Conservation (phyloP, 225 moss, liverwort and hornwort species). For the Straminergon stramineum region DNA sequence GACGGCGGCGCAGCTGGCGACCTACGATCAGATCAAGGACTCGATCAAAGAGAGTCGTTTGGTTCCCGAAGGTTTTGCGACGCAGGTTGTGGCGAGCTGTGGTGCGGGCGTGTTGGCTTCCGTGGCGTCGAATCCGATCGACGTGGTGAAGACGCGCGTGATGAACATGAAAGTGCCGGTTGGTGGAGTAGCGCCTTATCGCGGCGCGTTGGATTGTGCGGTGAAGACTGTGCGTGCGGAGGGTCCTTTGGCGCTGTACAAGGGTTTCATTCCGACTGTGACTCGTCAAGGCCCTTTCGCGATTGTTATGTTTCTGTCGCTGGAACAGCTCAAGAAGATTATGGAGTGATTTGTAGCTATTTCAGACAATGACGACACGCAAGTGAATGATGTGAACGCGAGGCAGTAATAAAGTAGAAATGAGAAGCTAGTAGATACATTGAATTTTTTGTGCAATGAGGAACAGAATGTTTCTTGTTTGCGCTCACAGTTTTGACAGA, state of each 20-base stretch:
- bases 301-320: constrained; percentile 61
- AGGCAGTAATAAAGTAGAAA: not conserved
- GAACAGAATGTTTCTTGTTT: not conserved
- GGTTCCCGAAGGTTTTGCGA: constrained; percentile 36
- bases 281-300: constrained; percentile 72
- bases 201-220: constrained; percentile 71
- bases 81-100: constrained; percentile 60
- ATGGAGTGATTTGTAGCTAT: not conserved
- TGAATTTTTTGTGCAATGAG: not conserved
- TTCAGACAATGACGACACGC: not conserved
- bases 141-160: constrained; percentile 80
- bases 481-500: not conserved
- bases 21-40: constrained; percentile 82
- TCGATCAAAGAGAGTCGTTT: constrained; percentile 8
- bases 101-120: constrained; percentile 64
- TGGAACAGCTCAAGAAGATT: constrained; percentile 65
- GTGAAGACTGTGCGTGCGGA: constrained; percentile 68
- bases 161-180: constrained; percentile 64
- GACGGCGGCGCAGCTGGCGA: constrained; percentile 77
- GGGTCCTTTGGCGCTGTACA: constrained; percentile 70
- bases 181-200: constrained; percentile 38
- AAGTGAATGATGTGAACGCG: not conserved
- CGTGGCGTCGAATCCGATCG: constrained; percentile 70
- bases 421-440: not conserved
- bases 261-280: constrained; percentile 79